These are phyloP conservation scores for Aspergillus nanangensis DNA, from an alignment of 495 filamentous ascomycete species.

Conservation along the genomic window DNA sequence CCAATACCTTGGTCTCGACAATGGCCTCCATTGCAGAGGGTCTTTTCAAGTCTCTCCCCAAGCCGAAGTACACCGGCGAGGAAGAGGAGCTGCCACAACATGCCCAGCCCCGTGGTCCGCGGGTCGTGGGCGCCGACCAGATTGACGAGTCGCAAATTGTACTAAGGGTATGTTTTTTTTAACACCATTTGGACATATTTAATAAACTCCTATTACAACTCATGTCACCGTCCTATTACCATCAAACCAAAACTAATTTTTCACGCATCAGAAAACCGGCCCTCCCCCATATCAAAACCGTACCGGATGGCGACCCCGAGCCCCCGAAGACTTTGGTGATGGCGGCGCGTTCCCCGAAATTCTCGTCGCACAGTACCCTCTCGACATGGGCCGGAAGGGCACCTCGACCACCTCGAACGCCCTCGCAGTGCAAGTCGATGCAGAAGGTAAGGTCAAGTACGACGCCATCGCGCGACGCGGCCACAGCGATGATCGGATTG, in stretches of 20 bases:
- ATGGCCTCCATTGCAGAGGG: constrained; percentile 74
- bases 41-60: constrained; percentile 78
- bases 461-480: constrained; percentile 92
- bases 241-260: too few species aligned
- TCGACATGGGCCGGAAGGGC: constrained; percentile 84
- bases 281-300: constrained; percentile 85
- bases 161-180: constrained; percentile 56
- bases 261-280: constrained; percentile 58
- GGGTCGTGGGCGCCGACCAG: constrained; percentile 71
- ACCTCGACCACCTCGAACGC: constrained; percentile 73
- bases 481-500: constrained; percentile 74
- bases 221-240: too few species aligned
- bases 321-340: constrained; percentile 88
- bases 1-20: constrained; percentile 16
- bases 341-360: constrained; percentile 96
- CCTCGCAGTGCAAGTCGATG: constrained; percentile 85
- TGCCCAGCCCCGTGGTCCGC: constrained; percentile 69
- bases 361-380: constrained; percentile 88
- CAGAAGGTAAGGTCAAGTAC: constrained; percentile 90
- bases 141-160: constrained; percentile 86
- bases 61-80: constrained; percentile 83
- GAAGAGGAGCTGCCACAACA: constrained; percentile 73
- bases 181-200: not conserved
- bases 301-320: constrained; percentile 80
- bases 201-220: not conserved